Conservation (phyloP, 805 yeast species). For the Millerozyma miso region DNA sequence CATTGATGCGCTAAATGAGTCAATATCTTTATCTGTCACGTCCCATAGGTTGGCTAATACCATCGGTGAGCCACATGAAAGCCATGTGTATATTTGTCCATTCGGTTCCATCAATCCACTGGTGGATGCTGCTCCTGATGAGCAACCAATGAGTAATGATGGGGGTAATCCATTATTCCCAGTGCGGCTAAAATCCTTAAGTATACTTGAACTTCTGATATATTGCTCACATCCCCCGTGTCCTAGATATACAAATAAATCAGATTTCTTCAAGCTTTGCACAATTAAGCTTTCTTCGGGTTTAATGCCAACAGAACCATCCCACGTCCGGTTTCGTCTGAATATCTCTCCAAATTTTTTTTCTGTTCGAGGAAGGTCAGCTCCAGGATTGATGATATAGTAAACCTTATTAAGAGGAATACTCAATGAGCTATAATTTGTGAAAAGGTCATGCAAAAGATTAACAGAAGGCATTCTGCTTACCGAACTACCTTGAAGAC, state of each 20-base stretch:
- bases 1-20: conserved; percentile 60
- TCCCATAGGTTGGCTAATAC: conserved; percentile 90
- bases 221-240: conserved; percentile 97
- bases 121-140: conserved; percentile 66
- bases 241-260: conserved; percentile 75
- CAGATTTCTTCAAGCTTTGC: conserved; percentile 31
- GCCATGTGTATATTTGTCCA: conserved; percentile 74
- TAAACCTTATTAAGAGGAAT: conserved; percentile 17
- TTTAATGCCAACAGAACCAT: conserved; percentile 47
- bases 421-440: conserved; percentile 1
- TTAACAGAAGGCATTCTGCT: conserved; percentile 70
- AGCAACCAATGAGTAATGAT: conserved; percentile 77
- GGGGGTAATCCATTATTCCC: conserved; percentile 48
- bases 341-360: conserved; percentile 30
- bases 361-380: conserved; percentile 71
- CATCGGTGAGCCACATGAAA: conserved; percentile 79
- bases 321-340: conserved; percentile 12
- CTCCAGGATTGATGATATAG: conserved; percentile 77
- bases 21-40: conserved; percentile 94
- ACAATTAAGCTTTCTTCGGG: conserved; percentile 58
- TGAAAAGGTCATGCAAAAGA: conserved; percentile 38
- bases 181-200: conserved; percentile 15
- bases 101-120: conserved; percentile 63
- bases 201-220: conserved; percentile 50
- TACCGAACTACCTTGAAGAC: conserved; percentile 50